Conservation (phyloP, 257 asterid genomes). For the Jasminum sambac region DNA sequence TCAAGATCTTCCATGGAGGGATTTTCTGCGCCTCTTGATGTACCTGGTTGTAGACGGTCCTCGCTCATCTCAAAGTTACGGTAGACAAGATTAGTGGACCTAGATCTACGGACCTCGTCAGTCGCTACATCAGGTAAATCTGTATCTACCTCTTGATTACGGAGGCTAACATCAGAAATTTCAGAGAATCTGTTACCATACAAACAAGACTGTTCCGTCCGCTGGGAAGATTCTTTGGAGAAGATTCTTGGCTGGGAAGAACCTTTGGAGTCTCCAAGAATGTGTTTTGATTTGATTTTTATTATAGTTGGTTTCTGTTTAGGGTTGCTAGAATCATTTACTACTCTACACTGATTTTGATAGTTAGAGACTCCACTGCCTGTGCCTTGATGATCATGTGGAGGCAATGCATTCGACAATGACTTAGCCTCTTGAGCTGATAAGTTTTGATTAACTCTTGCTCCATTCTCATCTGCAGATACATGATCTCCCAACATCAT, state of each 20-base stretch:
- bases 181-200: constrained; percentile 38
- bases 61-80: constrained; percentile 33
- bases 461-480: constrained; percentile 31
- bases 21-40: constrained; percentile 48
- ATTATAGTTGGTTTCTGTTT: constrained; percentile 50
- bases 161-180: constrained; percentile 35
- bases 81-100: constrained; percentile 43
- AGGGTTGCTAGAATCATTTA: constrained; percentile 36
- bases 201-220: constrained; percentile 26
- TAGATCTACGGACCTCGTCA: constrained; percentile 69
- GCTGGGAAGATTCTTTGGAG: constrained; percentile 27
- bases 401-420: constrained; percentile 27
- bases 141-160: constrained; percentile 35
- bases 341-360: constrained; percentile 30
- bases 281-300: constrained; percentile 56
- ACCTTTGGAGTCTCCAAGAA: constrained; percentile 32
- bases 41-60: constrained; percentile 43
- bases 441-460: constrained; percentile 26
- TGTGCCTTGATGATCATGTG: constrained; percentile 29
- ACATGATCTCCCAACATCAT: constrained; percentile 30
- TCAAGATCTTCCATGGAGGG: constrained; percentile 43
- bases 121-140: constrained; percentile 67
- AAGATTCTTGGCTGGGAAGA: constrained; percentile 26
- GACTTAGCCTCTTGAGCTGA: constrained; percentile 29
- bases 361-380: constrained; percentile 29